Base-by-base conservation (phyloP, 2,329 filamentous ascomycete species). In the Clarireedia paspali region DNA sequence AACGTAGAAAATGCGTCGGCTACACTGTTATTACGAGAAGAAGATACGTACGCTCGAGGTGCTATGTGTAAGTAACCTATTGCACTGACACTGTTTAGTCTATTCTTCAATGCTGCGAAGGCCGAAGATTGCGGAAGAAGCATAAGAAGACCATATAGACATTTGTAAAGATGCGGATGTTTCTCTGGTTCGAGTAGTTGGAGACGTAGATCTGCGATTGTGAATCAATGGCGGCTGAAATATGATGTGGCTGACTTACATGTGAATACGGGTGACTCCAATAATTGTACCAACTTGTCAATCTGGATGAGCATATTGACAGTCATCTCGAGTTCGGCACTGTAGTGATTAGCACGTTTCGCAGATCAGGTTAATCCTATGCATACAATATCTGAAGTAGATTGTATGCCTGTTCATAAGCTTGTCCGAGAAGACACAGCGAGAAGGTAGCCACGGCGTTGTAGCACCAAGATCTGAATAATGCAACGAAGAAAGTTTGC, bases 261-360 rank as follows among this genome's bases (percentile, higher is more conserved):
- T 47, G 94, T 99, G 68, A 99, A 99, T 1, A 99, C 94, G 0
- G 94, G 94, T 0, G 91, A 97, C 70, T 99, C 94, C 40, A 99
- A 84, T 15, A 99, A 79, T 70, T 99, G 94, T 12, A 99, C 94
- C 15, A 99, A 80, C 71, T 99, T 99, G 72, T 99, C 94, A 64
- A 99, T 96, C 70, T 99, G 95, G 45, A 99, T 99, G 55, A 99
- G 81, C 73, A 96, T 95, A 65, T 96, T 96, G 64, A 99, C 94
- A 0, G 92, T 97, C 90, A 99, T 97, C 70, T 99, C 94, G 49
- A 99, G 78, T 66, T 99, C 94, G 58, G 90, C 94, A 72, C 90
- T 95, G 47, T 24, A 20, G 47, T 70, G 47, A 69, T 69, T 53
- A 69, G 65, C 45, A 57, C 12, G 26, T n/a, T 51, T 50, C 36